A percentile compares a stretch with the other conserved stretches of the same genome.
These are phyloP conservation scores for Thermothelomyces thermophilus DNA, from an alignment of 2,329 filamentous ascomycete genomes.

Conservation along the genomic window DNA sequence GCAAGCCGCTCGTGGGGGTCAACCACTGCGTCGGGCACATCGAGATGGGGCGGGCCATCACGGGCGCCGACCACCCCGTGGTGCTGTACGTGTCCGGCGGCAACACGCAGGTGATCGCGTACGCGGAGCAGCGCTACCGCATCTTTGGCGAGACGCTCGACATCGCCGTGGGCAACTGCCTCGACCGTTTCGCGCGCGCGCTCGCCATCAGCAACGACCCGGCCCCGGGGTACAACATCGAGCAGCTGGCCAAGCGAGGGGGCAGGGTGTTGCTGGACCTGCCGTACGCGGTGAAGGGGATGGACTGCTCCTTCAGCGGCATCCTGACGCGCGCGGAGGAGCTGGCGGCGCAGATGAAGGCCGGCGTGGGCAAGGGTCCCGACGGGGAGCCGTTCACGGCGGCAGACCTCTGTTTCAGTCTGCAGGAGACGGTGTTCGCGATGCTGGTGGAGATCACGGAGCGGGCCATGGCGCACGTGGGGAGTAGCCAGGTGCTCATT, in stretches of 20 bases:
- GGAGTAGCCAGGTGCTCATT: constrained; percentile 81
- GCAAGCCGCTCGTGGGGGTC: constrained; percentile 81
- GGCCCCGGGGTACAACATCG: constrained; percentile 95
- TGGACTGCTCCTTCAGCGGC: constrained; percentile 95
- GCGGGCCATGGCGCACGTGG: constrained; percentile 96
- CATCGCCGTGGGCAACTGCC: constrained; percentile 94
- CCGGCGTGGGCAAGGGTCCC: constrained; percentile 36
- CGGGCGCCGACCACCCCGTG: constrained; percentile 82
- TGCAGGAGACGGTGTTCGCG: constrained; percentile 92
- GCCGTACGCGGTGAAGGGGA: constrained; percentile 94
- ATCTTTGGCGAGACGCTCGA: constrained; percentile 98
- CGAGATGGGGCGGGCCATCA: constrained; percentile 94
- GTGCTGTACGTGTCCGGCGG: constrained; percentile 94
- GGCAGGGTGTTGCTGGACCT: constrained; percentile 70
- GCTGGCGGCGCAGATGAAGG: constrained; percentile 62
- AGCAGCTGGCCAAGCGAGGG: constrained; percentile 76
- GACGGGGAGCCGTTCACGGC: constrained; percentile 58
- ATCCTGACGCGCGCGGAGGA: constrained; percentile 80
- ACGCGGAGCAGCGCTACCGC: constrained; percentile 86
- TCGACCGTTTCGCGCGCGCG: constrained; percentile 91
- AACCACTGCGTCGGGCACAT: constrained; percentile 99
- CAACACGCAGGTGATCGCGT: constrained; percentile 97
- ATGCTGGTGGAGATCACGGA: constrained; percentile 99
- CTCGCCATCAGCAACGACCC: constrained; percentile 91
- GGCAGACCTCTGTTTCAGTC: constrained; percentile 83